phyloP scores from a whole-genome alignment of 75 land plant species.

The Ceratopteris richardii region DNA sequence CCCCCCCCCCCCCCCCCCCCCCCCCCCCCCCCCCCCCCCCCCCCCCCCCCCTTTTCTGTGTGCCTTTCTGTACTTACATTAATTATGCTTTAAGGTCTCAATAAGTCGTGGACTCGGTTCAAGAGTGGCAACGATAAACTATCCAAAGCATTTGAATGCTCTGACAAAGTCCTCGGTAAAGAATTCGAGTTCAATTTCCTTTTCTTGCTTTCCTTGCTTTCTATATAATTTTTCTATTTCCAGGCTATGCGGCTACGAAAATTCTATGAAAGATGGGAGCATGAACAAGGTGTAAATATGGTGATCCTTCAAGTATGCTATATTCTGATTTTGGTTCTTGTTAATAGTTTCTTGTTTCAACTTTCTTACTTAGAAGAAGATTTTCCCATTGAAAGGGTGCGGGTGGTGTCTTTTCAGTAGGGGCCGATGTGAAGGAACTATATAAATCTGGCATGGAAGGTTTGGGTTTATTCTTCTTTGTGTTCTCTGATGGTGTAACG shows the following conservation, averaged over 20 bases:
- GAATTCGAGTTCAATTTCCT: not conserved
- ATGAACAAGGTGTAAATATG: not conserved
- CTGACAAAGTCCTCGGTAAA: not conserved
- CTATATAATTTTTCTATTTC: not conserved
- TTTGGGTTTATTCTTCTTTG: too few species aligned
- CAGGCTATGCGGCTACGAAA: not conserved
- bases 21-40: too few species aligned
- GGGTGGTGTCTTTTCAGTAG: not conserved
- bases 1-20: too few species aligned
- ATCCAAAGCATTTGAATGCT: constrained; percentile 5
- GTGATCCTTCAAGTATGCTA: constrained; percentile 2
- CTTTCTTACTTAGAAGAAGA: not conserved
- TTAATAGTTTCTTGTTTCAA: not conserved
- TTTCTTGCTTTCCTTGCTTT: not conserved
- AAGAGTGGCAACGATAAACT: constrained; percentile 1
- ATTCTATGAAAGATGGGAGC: constrained; percentile 6
- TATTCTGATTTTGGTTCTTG: not conserved
- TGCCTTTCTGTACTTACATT: too few species aligned
- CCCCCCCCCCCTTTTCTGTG: too few species aligned
- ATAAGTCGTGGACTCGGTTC: constrained; percentile 1
- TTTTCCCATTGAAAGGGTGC: not conserved
- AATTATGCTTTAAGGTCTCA: not conserved
- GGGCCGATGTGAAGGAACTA: constrained; percentile 5
- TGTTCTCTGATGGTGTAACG: too few species aligned
- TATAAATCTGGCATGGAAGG: constrained; percentile 3